phyloP scores from a whole-genome alignment of 164 flowering plant species.

The Piper betle region DNA sequence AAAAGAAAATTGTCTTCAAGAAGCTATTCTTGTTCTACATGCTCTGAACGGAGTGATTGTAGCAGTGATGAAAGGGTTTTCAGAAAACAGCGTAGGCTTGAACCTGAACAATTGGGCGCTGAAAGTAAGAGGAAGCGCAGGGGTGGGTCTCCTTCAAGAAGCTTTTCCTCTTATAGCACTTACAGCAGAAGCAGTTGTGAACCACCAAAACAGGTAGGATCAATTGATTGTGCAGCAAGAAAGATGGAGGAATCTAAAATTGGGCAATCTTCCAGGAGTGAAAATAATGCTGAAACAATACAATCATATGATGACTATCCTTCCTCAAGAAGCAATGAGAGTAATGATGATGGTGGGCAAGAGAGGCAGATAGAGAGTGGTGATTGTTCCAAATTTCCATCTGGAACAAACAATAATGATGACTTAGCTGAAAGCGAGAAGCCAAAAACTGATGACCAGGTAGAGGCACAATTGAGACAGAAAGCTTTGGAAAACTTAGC shows the following conservation, averaged over 20 bases:
- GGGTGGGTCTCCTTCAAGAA: conserved; percentile 22
- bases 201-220: conserved; percentile 34
- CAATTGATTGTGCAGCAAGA: conserved; percentile 31
- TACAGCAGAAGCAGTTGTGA: conserved; percentile 14
- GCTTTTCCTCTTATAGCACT: conserved; percentile 28
- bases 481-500: conserved; percentile 78
- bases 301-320: conserved; percentile 51
- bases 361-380: conserved; percentile 20
- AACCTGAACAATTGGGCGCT: conserved; percentile 17
- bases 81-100: conserved; percentile 5
- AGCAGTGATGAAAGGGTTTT: conserved; percentile 9
- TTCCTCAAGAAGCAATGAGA: conserved; percentile 48
- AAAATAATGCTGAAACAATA: conserved; percentile 34
- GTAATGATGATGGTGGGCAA: conserved; percentile 31
- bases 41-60: conserved; percentile 8
- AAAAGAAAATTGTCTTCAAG: conserved; percentile 23
- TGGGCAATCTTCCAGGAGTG: conserved; percentile 11
- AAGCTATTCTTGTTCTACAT: conserved; percentile 42
- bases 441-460: conserved; percentile 38
- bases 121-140: conserved; percentile 17
- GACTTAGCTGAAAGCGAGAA: conserved; percentile 13
- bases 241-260: conserved; percentile 15
- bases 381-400: conserved; percentile 2
- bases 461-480: conserved; percentile 40
- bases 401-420: conserved; percentile 2